Evolutionary conservation across 495 filamentous ascomycete species (phyloP), one percentile per base, ranked within the genome.

Genomic region (Umbilicaria muhlenbergii): DNA sequence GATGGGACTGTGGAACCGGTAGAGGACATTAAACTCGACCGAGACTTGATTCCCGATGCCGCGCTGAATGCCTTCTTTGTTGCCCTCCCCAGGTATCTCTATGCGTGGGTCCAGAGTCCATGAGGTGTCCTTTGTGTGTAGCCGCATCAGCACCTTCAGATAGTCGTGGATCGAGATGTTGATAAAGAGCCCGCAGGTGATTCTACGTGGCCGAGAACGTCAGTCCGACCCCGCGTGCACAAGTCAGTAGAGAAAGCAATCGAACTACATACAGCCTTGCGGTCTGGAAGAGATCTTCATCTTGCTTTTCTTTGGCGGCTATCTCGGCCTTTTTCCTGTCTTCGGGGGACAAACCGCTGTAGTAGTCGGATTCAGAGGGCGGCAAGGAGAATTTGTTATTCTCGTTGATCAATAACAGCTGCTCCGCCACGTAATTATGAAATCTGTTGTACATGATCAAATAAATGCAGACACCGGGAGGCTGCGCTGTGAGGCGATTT

Each of bases 391-490:
- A 77, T 19, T 63, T 59, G 0, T 59, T 63, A 11, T 53, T 54
- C 37, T 75, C 70, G 45, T 77, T 74, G 55, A 77, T 75, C 2
- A 44, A 7, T 3, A 60, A 61, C 11, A 71, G 57, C 45, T 71
- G 58, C 33, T 62, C 58, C 16, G 55, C 66, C 10, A 57, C 54
- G 38, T 63, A 62, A 38, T 69, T 69, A 43, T 69, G 66, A 47
- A 65, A 68, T 11, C 66, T 54, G 34, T 55, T 60, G 44, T 61
- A 68, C 43, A 58, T 53, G 61, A 88, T 71, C 16, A 88, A 48
- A 1, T 80, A 38, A 0, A 73, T 68, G 33, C 73, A 68, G 12
- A 85, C 81, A 10, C 83, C 83, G 0, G 82, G 80, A 1, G 83
- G 83, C 48, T 80, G 77, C 14, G 69, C 74, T 11, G 82, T 51